Conservation (phyloP, 148 eudicot genomes). For the Cornus suecica region DNA sequence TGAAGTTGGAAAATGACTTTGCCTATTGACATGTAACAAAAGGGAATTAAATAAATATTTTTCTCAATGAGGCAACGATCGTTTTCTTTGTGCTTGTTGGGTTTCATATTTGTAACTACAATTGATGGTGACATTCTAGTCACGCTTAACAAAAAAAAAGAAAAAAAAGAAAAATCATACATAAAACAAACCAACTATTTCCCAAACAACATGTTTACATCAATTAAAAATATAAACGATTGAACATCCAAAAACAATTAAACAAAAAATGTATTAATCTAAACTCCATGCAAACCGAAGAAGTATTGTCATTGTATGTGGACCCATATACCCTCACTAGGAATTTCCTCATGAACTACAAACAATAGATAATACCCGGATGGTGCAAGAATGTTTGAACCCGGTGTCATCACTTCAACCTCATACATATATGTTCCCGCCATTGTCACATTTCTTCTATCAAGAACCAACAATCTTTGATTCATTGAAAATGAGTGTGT, state of each 20-base stretch:
- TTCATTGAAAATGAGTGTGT: slow-evolving; percentile 57
- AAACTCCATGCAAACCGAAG: background rate
- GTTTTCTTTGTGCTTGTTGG: too few relatives aligned
- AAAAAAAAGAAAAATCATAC: too few relatives aligned
- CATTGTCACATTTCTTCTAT: background rate
- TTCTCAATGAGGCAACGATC: too few relatives aligned
- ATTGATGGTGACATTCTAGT: background rate
- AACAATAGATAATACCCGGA: slow-evolving; percentile 56
- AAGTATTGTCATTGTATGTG: slow-evolving; percentile 23
- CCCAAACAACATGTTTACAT: too few relatives aligned
- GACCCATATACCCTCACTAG: slow-evolving; percentile 67
- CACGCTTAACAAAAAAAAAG: background rate
- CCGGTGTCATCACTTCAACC: slow-evolving; percentile 30
- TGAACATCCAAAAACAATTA: too few relatives aligned
- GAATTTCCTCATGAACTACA: slow-evolving; percentile 50
- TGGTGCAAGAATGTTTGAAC: slow-evolving; percentile 41
- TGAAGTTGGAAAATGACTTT: too few relatives aligned
- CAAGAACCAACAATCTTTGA: slow-evolving; percentile 36
- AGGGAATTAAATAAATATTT: too few relatives aligned
- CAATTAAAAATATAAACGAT: too few relatives aligned
- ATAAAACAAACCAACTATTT: too few relatives aligned
- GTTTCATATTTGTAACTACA: background rate
- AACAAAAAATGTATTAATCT: too few relatives aligned
- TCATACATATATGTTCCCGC: slow-evolving; percentile 12
- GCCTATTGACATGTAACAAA: too few relatives aligned